Conservation (phyloP, 805 yeast species). For the Ogataea philodendri region DNA sequence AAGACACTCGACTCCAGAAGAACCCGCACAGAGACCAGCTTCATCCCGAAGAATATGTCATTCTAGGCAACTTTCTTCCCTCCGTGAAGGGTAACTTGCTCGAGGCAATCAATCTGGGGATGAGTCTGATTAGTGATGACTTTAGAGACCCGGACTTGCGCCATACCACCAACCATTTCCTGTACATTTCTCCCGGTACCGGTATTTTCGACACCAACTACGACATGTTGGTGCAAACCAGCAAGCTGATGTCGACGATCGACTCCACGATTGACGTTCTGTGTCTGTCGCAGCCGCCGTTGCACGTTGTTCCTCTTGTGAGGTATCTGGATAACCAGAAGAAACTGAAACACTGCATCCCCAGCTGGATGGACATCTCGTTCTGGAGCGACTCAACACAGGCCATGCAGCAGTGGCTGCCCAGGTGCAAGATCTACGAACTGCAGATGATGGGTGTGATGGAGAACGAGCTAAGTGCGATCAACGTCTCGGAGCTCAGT, state of each 20-base stretch:
- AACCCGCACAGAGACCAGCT: constrained; percentile 35
- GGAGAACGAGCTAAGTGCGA: constrained; percentile 80
- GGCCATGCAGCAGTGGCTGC: constrained; percentile 70
- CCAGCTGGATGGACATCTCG: constrained; percentile 93
- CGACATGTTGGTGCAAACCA: constrained; percentile 68
- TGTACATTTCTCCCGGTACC: constrained; percentile 86
- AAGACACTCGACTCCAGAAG: constrained; percentile 60
- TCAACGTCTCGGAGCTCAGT: constrained; percentile 60
- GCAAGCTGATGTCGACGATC: constrained; percentile 67
- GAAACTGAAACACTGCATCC: constrained; percentile 69
- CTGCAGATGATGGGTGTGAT: constrained; percentile 97
- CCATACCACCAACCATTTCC: constrained; percentile 87
- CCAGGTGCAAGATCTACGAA: constrained; percentile 90
- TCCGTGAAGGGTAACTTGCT: constrained; percentile 86
- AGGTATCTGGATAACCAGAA: constrained; percentile 57
- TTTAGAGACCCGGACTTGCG: constrained; percentile 82
- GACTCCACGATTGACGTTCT: constrained; percentile 88
- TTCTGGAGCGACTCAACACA: constrained; percentile 69
- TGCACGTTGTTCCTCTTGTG: constrained; percentile 88
- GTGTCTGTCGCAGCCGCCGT: constrained; percentile 85
- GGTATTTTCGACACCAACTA: constrained; percentile 92
- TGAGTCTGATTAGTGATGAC: constrained; percentile 72
- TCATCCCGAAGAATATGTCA: constrained; percentile 35
- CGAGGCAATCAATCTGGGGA: constrained; percentile 83
- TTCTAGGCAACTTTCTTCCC: constrained; percentile 71